Evolutionary conservation across 2,329 filamentous ascomycete species (phyloP), one percentile per base, ranked within the genome.

Genomic region (Monascus ruber): DNA sequence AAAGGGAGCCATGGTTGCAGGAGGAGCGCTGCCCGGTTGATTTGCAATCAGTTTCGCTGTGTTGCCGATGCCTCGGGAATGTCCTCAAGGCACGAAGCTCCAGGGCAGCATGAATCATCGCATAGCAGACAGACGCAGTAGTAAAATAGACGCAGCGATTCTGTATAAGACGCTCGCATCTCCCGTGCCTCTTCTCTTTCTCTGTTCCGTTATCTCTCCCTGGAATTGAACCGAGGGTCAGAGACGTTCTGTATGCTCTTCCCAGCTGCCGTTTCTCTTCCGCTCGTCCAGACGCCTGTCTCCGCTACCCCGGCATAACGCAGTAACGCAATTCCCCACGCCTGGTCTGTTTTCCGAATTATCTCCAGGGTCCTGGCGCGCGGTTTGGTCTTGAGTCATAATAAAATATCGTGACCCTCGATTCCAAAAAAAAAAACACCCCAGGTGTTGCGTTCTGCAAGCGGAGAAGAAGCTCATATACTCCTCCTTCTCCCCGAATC

Each of bases 281-380:
- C 58, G 58, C 52, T 60, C 57, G 58, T 59, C 58, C 58, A 60
- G 52, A 32, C 17, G 35, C 31, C 48, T 47, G 35, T 49, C 52
- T 59, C 57, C 58, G 55, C 56, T 56, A 53, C 57, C 54, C 56
- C 58, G 58, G 60, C 53, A 49, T 49, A 48, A 45, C 48, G 10
- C 17, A 17, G 17, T 29, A 29, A 29, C 28, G 2, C 6, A 29
- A 6, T 52, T 46, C 50, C 52, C 49, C 50, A 44, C 47, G 34
- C 34, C 4, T 9, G 32, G 7, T 34, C 6, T 10, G 10, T 10
- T 6, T 10, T 29, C 28, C 28, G 28, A 29, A 10, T 29, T 29
- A 29, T 10, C 28, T 29, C 28, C 28, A 29, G 32, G 32, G 11
- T 4, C 7, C 11, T 11, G 11, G 28, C 6, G 28, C 28, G 28